Conservation (phyloP, 2,329 filamentous ascomycete species). For the Cucurbitaria berberidis region DNA sequence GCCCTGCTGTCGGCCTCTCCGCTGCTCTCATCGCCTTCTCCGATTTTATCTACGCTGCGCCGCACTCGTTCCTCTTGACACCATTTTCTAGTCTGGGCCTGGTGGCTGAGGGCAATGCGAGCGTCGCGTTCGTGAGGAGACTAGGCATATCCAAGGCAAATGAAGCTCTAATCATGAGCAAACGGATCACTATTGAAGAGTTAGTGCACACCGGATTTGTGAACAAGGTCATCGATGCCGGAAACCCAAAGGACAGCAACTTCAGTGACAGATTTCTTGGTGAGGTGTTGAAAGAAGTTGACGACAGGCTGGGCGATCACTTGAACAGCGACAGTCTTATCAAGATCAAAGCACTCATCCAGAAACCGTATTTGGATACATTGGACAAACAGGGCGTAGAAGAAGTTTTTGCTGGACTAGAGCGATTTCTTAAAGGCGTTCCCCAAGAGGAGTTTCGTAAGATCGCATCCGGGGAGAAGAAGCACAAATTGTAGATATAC, state of each 20-base stretch:
- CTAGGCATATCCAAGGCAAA: conserved; percentile 84
- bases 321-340: conserved; percentile 79
- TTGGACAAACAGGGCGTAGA: conserved; percentile 78
- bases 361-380: conserved; percentile 72
- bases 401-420: conserved; percentile 85
- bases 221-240: conserved; percentile 76
- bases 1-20: conserved; percentile 85
- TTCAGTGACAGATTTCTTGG: conserved; percentile 66
- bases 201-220: conserved; percentile 80
- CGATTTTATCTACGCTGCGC: conserved; percentile 88
- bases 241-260: conserved; percentile 61
- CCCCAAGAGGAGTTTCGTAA: conserved; percentile 90
- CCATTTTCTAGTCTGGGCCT: conserved; percentile 90
- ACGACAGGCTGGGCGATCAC: conserved; percentile 80
- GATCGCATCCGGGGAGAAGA: conserved; percentile 86
- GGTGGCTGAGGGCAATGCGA: conserved; percentile 86
- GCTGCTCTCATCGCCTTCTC: conserved; percentile 82
- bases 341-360: conserved; percentile 83
- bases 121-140: conserved; percentile 76
- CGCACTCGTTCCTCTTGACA: conserved; percentile 83
- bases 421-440: conserved; percentile 77
- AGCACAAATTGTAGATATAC: conserved; percentile 78
- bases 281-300: conserved; percentile 77
- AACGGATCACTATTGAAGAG: conserved; percentile 74
- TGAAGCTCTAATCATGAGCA: conserved; percentile 91